These are phyloP conservation scores for Uronychia binucleata DNA, from an alignment of 73 alveolate species.

Conservation along the genomic window DNA sequence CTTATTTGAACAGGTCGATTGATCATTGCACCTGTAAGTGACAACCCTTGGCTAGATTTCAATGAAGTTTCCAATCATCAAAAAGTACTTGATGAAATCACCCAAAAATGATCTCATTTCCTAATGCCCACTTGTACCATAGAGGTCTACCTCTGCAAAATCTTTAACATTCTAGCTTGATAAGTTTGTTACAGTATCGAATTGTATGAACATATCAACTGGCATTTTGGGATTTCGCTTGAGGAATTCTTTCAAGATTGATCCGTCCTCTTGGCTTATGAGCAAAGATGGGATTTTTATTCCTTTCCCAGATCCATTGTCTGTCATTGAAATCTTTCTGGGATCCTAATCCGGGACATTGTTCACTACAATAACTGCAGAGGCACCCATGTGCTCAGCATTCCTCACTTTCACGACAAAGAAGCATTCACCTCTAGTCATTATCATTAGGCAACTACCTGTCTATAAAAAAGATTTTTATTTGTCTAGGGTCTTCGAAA, in stretches of 20 bases:
- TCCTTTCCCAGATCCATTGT: constrained; percentile 93
- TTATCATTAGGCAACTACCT: background rate
- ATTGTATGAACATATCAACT: background rate
- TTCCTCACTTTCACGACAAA: constrained; percentile 85
- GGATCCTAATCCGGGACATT: constrained; percentile 34
- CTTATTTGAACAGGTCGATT: background rate
- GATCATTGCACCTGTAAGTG: constrained; percentile 47
- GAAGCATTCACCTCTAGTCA: constrained; percentile 71
- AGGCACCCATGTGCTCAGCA: constrained; percentile 79
- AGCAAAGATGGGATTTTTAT: constrained; percentile 82
- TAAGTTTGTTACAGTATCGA: background rate
- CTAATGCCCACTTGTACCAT: background rate
- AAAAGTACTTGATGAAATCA: background rate
- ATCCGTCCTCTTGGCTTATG: constrained; percentile 76
- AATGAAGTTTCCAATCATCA: background rate
- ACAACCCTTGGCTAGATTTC: constrained; percentile 51
- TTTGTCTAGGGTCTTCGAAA: constrained; percentile 19
- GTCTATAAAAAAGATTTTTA: constrained; percentile 41
- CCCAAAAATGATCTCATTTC: background rate
- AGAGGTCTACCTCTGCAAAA: background rate
- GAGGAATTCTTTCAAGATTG: constrained; percentile 62
- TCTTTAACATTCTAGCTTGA: background rate
- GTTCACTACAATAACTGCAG: constrained; percentile 74
- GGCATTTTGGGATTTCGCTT: background rate
- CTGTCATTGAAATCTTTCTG: constrained; percentile 71